A percentile compares a stretch with the other conserved stretches of the same genome.
Evolutionary conservation across 495 filamentous ascomycete genomes (phyloP).

Genomic region (Rostrohypoxylon terebratum): DNA sequence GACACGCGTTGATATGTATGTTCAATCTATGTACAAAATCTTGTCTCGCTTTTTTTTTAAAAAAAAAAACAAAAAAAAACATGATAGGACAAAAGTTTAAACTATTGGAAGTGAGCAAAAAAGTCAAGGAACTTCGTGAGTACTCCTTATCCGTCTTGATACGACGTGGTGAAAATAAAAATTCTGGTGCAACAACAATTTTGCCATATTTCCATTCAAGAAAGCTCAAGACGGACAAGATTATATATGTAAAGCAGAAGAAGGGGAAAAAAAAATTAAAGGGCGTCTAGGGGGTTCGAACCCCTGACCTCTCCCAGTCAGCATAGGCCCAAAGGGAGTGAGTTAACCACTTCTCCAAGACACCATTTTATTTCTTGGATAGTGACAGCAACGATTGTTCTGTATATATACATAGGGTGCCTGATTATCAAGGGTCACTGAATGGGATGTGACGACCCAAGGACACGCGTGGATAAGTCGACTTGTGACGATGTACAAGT

Average conservation of each 20-base stretch:
- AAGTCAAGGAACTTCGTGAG: no score
- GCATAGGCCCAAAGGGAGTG: constrained; percentile 34
- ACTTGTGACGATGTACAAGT: not conserved
- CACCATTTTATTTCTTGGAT: constrained; percentile 5
- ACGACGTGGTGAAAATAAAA: no score
- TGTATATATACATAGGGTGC: not conserved
- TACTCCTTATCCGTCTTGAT: no score
- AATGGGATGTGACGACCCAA: not conserved
- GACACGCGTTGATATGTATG: no score
- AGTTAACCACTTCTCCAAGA: constrained; percentile 45
- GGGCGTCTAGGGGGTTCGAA: constrained; percentile 42
- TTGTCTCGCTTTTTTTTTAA: no score
- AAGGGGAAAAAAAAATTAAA: constrained; percentile 16
- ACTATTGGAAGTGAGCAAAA: no score
- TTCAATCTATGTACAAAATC: no score
- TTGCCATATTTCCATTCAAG: no score
- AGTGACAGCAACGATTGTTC: not conserved
- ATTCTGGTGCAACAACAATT: no score
- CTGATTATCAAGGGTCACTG: not conserved
- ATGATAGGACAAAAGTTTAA: no score
- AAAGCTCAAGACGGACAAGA: no score
- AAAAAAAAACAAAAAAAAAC: no score
- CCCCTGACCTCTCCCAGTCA: constrained; percentile 36
- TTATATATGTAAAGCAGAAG: not conserved
- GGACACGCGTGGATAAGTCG: not conserved